phyloP scores from a whole-genome alignment of 1,284 basidiomycete species.

The Cutaneotrichosporon cavernicola region DNA sequence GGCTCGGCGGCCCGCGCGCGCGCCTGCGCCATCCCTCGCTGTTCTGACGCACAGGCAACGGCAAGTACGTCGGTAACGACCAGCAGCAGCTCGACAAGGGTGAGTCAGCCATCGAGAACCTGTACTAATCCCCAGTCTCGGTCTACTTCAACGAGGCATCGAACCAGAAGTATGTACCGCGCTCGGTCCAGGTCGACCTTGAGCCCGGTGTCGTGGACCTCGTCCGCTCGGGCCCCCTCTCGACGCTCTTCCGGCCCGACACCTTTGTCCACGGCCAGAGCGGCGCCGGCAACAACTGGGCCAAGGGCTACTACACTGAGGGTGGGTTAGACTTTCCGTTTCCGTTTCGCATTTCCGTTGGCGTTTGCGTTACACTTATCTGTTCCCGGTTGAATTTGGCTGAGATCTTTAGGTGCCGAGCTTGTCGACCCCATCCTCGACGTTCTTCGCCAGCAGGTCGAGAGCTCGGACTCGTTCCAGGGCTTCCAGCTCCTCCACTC shows the following conservation, averaged over 20 bases:
- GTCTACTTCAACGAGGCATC: constrained; percentile 54
- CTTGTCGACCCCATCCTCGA: constrained; percentile 61
- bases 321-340: constrained; percentile 19
- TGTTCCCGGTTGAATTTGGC: too few relatives aligned
- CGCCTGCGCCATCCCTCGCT: neutral
- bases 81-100: constrained; percentile 44
- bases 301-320: constrained; percentile 59
- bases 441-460: constrained; percentile 62
- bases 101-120: constrained; percentile 15
- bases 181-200: constrained; percentile 85
- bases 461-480: constrained; percentile 60
- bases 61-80: constrained; percentile 47
- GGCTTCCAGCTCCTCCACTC: constrained; percentile 65
- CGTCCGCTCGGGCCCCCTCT: constrained; percentile 58
- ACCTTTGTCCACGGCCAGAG: constrained; percentile 61
- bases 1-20: neutral
- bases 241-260: constrained; percentile 71
- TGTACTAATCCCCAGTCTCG: constrained; percentile 31
- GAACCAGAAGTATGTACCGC: constrained; percentile 70
- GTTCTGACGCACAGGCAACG: constrained; percentile 28
- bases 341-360: too few relatives aligned
- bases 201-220: constrained; percentile 85
- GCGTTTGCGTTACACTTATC: too few relatives aligned
- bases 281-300: constrained; percentile 62
- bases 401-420: constrained; percentile 50